Evolutionary conservation across 495 filamentous ascomycete genomes (phyloP).

Genomic region (Glonium stellatum): DNA sequence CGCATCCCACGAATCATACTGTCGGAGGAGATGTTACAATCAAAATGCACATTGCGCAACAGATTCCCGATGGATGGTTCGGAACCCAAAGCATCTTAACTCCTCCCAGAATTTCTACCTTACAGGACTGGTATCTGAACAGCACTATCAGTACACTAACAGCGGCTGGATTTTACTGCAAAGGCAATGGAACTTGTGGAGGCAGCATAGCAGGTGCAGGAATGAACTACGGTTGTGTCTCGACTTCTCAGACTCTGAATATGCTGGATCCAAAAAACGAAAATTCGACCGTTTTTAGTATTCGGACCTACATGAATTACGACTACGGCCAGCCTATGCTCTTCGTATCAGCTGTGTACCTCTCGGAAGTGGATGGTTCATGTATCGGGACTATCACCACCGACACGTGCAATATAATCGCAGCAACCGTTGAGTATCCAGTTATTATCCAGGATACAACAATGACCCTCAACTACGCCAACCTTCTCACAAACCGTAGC

Average conservation of each 20-base stretch:
- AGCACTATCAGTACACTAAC: neutral
- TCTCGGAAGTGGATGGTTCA: slow-evolving; percentile 6
- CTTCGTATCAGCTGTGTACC: slow-evolving; percentile 8
- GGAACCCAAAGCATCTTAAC: slow-evolving; percentile 1
- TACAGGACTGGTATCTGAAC: slow-evolving; percentile 6
- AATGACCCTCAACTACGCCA: slow-evolving; percentile 3
- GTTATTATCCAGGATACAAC: slow-evolving; percentile 11
- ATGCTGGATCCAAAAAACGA: neutral
- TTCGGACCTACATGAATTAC: slow-evolving; percentile 7
- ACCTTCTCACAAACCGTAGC: neutral
- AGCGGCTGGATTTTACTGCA: neutral
- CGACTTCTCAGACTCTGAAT: slow-evolving; percentile 2
- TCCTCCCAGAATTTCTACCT: neutral
- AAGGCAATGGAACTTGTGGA: slow-evolving; percentile 12
- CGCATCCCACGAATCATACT: neutral
- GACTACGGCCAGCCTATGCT: slow-evolving; percentile 11
- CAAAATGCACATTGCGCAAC: slow-evolving; percentile 14
- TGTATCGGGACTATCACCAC: slow-evolving; percentile 16
- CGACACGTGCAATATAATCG: slow-evolving; percentile 18
- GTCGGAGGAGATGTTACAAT: slow-evolving; percentile 10
- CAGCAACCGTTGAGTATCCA: slow-evolving; percentile 17
- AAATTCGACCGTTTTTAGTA: slow-evolving; percentile 14
- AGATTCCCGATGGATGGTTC: slow-evolving; percentile 14
- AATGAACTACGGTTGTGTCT: slow-evolving; percentile 13
- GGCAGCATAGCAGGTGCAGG: slow-evolving; percentile 11